Evolutionary conservation across 768 basidiomycete species (phyloP), one percentile per base, ranked within the genome.

Genomic region (Podaxis sp.): DNA sequence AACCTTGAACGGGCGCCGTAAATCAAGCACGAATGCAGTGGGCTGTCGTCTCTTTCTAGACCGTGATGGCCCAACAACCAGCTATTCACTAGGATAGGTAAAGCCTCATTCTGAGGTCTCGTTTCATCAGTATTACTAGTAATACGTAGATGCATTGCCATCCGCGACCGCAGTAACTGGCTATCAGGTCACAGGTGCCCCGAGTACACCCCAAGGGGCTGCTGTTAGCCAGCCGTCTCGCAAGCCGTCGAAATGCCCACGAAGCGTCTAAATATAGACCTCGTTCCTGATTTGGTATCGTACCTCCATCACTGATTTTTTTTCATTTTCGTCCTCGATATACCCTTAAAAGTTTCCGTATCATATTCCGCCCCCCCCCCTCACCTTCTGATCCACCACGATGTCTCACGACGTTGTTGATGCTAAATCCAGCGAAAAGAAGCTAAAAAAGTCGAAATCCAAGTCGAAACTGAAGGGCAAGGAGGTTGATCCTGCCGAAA

Each of bases 391-490:
- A 24, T 24, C 25, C 12, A 13, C 15, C 11, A 46, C 17, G 15
- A 56, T 56, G 55, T 9, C 55, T 29, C 55, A 27, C 4, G 38
- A 22, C 25, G 24, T n/a, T 9, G 38, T 37, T 38, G 37, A 25
- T 40, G 13, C 36, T 2, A 55, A 49, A 33, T 3, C 24, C 22
- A 24, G 29, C 49, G 69, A 62, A 43, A 69, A 71, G 56, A 70
- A 71, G 62, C 63, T 63, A 47, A 74, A 73, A 63, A 65, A 67
- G 54, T 49, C 57, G 9, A 50, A 49, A 17, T 69, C 69, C 55
- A 71, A 71, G 52, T 63, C 71, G 19, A 73, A 70, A 66, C 59
- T 64, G 13, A 72, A 71, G 61, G 66, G 64, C 24, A 66, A 67
- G 57, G 68, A 62, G 27, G 57, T 29, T 22, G 65, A 17, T 24